Conservation (phyloP, 2,329 filamentous ascomycete species). For the Metarhizium guizhouense region DNA sequence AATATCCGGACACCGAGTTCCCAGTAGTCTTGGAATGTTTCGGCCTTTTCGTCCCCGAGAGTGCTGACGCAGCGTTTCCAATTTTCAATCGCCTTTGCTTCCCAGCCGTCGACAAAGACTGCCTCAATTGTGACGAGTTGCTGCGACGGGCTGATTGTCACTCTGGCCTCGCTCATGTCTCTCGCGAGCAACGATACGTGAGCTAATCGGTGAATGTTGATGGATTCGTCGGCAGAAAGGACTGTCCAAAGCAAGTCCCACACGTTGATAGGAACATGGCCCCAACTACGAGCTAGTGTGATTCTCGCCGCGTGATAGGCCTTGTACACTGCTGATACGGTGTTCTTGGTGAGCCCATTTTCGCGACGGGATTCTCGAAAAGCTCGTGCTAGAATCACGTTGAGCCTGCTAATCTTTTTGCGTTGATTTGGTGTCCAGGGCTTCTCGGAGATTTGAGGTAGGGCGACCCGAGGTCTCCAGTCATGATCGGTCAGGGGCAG, state of each 20-base stretch:
- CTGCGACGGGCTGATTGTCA: constrained; percentile 45
- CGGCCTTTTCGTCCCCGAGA: constrained; percentile 36
- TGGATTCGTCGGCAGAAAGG: constrained; percentile 41
- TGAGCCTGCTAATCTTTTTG: constrained; percentile 28
- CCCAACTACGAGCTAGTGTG: constrained; percentile 35
- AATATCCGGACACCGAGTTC: constrained; percentile 59
- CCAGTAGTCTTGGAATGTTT: constrained; percentile 47
- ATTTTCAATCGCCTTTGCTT: constrained; percentile 49
- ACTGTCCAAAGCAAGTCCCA: constrained; percentile 61
- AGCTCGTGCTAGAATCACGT: constrained; percentile 20
- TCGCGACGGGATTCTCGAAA: constrained; percentile 19
- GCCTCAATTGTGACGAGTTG: constrained; percentile 61
- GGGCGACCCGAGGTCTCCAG: constrained; percentile 12
- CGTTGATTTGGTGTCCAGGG: constrained; percentile 28
- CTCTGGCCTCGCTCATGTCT: constrained; percentile 55
- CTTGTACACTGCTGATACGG: constrained; percentile 36
- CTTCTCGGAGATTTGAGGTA: constrained; percentile 27
- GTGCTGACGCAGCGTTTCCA: constrained; percentile 51
- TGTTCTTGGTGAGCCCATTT: constrained; percentile 21
- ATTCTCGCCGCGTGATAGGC: constrained; percentile 38
- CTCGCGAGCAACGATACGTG: constrained; percentile 54
- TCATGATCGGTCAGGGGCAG: constrained; percentile 15
- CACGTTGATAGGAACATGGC: constrained; percentile 47
- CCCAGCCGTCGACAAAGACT: constrained; percentile 53
- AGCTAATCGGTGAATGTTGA: constrained; percentile 46